These are phyloP conservation scores for Arachnomyces sp. DNA, from an alignment of 2,329 filamentous ascomycete genomes.

Conservation along the genomic window DNA sequence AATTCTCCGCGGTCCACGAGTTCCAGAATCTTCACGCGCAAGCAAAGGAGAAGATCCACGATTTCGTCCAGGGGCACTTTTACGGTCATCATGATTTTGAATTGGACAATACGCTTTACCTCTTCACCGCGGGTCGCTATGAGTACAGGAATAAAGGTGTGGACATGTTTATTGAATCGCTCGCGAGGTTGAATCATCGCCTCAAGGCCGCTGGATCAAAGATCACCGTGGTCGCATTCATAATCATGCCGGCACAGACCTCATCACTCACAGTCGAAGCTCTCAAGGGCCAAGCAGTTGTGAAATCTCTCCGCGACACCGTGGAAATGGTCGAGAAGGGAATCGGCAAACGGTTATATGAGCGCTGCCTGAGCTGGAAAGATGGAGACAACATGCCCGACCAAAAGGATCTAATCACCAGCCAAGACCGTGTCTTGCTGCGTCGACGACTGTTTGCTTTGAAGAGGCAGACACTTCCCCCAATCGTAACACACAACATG, in stretches of 20 bases:
- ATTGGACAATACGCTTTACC: conserved; percentile 90
- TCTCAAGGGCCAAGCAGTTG: conserved; percentile 90
- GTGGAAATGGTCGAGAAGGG: conserved; percentile 86
- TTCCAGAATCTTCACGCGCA: conserved; percentile 97
- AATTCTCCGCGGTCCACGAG: conserved; percentile 96
- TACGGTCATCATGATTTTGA: conserved; percentile 98
- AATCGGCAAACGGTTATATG: conserved; percentile 88
- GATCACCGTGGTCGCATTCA: conserved; percentile 90
- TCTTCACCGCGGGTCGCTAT: conserved; percentile 95
- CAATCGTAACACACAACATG: conserved; percentile 99
- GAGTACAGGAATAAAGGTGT: conserved; percentile 98
- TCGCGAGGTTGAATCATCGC: conserved; percentile 88
- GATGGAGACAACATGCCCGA: conserved; percentile 90
- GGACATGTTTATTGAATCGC: conserved; percentile 97
- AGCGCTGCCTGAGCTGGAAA: conserved; percentile 89
- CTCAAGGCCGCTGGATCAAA: conserved; percentile 79
- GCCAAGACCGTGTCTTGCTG: conserved; percentile 84
- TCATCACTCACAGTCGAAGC: conserved; percentile 91
- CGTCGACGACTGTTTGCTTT: conserved; percentile 89
- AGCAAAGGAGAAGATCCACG: conserved; percentile 95
- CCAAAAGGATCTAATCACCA: conserved; percentile 90
- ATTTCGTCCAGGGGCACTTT: conserved; percentile 96
- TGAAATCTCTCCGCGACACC: conserved; percentile 91
- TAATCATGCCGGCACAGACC: conserved; percentile 98
- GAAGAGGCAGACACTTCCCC: conserved; percentile 83